Evolutionary conservation across 208 protist species (phyloP), one percentile per base, ranked within the genome.

Genomic region (Tritrichomonas foetus): DNA sequence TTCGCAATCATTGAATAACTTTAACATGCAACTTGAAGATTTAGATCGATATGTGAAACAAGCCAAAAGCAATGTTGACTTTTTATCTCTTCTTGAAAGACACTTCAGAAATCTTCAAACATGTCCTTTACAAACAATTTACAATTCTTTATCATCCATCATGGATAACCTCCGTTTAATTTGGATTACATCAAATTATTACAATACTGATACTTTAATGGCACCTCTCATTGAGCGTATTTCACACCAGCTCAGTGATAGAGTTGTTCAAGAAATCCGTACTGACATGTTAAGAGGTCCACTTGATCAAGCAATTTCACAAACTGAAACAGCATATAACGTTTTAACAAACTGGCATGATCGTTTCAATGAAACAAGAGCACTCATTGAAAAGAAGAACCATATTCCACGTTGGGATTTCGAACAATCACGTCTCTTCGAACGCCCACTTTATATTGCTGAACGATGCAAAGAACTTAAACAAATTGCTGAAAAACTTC

Each of bases 61-160:
- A 96, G 98, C 98, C 25, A 99, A 99, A 95, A 98, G 99, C 95
- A 99, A 99, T 95, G 98, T 99, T 30, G 99, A 99, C 95, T 99
- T 99, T 95, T 97, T 99, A 74, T 96, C 96, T 93, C 99, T 98
- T 0, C 96, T 99, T 14, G 98, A 99, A 95, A 96, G 98, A 27
- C 98, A 99, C 95, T 99, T 99, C 95, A 98, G 98, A 93, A 98
- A 97, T 36, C 33, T 95, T n/a, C 30, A 66, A 47, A 57, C 44
- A 39, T 93, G 94, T 57, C 55, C 53, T 33, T 95, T 99, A 75
- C 95, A 97, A 95, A 97, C 97, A 75, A 98, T 99, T 94, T 97
- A 97, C 94, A 98, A 99, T 95, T 98, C 98, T 2, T 95, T 99
- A 14, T 97, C 98, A 33, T 98, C 97, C 27, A 98, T 99, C 97